These are phyloP conservation scores for Sporothrix dimorphospora DNA, from an alignment of 2,329 filamentous ascomycete genomes.

Conservation along the genomic window DNA sequence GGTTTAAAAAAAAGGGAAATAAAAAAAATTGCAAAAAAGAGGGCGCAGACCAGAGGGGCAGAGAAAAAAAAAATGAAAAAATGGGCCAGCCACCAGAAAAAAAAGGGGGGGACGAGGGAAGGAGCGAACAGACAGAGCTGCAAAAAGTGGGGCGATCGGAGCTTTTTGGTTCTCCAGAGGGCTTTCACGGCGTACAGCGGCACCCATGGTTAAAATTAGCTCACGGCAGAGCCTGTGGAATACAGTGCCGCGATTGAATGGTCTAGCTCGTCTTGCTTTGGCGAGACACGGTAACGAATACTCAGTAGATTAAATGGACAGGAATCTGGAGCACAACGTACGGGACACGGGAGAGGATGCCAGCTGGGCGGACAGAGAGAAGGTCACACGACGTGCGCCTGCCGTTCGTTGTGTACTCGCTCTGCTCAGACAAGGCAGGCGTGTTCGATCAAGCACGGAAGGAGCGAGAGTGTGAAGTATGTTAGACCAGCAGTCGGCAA, in stretches of 20 bases:
- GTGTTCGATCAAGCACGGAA: not conserved
- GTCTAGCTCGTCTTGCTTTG: not conserved
- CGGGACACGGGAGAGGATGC: not conserved
- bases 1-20: conserved; percentile 14
- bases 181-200: not conserved
- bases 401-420: not conserved
- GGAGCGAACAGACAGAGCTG: conserved; percentile 4
- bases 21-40: conserved; percentile 21
- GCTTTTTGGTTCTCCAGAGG: not conserved
- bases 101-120: conserved; percentile 1
- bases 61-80: conserved; percentile 6
- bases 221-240: conserved; percentile 5
- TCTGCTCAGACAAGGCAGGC: not conserved
- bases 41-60: not conserved
- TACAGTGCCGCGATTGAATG: not conserved
- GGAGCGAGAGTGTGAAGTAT: not conserved
- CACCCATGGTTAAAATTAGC: conserved; percentile 21
- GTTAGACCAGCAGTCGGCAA: not conserved
- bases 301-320: not conserved
- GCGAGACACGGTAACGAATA: conserved; percentile 18
- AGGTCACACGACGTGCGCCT: conserved; percentile 18
- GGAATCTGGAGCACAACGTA: not conserved
- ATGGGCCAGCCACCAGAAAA: conserved; percentile 14
- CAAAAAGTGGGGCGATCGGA: not conserved
- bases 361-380: not conserved